phyloP scores from a whole-genome alignment of 1,139 yeast species.

The Suhomyces wounanorum region DNA sequence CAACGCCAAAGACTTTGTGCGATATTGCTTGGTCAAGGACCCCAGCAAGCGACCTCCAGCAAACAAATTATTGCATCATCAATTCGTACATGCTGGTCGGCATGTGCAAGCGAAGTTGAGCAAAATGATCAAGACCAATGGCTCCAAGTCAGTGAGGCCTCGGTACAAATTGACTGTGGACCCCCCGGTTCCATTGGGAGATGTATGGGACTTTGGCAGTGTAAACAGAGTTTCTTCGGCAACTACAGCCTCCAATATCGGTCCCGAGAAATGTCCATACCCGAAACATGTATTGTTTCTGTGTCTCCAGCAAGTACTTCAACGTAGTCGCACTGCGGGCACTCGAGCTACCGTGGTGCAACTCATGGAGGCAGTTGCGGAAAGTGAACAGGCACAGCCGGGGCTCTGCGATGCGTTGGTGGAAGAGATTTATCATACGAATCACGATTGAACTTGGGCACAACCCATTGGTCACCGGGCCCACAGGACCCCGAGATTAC shows the following conservation, averaged over 20 bases:
- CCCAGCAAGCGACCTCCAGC: slow-evolving; percentile 57
- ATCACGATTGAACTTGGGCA: background rate
- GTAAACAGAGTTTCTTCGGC: background rate
- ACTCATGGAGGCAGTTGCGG: slow-evolving; percentile 38
- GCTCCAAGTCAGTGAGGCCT: slow-evolving; percentile 9
- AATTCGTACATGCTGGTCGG: slow-evolving; percentile 37
- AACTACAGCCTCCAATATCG: background rate
- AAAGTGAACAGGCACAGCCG: slow-evolving; percentile 55
- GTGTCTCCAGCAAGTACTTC: slow-evolving; percentile 46
- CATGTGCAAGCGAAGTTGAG: slow-evolving; percentile 11
- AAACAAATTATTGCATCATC: slow-evolving; percentile 43
- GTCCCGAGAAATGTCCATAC: background rate
- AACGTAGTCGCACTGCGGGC: slow-evolving; percentile 49
- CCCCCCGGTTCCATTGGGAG: background rate
- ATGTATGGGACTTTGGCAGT: slow-evolving; percentile 7
- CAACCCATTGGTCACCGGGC: background rate
- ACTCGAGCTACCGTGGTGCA: slow-evolving; percentile 47
- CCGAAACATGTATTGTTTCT: slow-evolving; percentile 27
- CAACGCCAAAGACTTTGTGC: slow-evolving; percentile 60
- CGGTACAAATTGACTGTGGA: slow-evolving; percentile 9
- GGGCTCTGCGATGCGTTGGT: slow-evolving; percentile 67
- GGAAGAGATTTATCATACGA: slow-evolving; percentile 43
- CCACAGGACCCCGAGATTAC: background rate
- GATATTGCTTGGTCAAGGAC: slow-evolving; percentile 58
- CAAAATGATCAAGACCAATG: slow-evolving; percentile 11